Evolutionary conservation across 2,329 filamentous ascomycete species (phyloP), one percentile per base, ranked within the genome.

Genomic region (Arthroderma sp.): DNA sequence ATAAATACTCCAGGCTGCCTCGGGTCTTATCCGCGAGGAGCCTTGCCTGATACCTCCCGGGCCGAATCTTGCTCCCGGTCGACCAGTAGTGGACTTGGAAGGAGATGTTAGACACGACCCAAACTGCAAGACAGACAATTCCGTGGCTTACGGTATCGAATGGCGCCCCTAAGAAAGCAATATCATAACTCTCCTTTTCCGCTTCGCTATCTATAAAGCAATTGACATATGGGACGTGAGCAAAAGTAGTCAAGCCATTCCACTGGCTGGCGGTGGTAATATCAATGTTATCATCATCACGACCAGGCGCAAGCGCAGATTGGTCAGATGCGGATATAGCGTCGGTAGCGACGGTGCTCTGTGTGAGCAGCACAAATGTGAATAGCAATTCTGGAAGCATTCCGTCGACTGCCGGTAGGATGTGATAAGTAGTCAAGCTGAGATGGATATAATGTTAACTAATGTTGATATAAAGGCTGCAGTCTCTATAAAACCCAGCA

Each of bases 41-140:
- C 85, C 87, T 36, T 83, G 80, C 44, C 88, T 81, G 57, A 94
- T 94, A 34, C 85, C 84, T 39, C 85, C 78, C 30, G 88, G 88
- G 0, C 88, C 88, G 58, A 94, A 94, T 6, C 88, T 77, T 7
- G 83, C 83, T 33, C 81, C 65, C 38, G 80, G 79, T 44, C 81
- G 71, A 61, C 82, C 85, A 52, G 70, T 78, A 34, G 32, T 34
- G 32, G 32, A 8, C 32, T 34, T 34, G 32, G 11, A 34, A 34
- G 32, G 8, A 27, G 4, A 34, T 32, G 2, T 7, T 36, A 4
- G 9, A 37, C 4, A 28, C n/a, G 36, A 28, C 4, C 6, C 9
- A 37, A 27, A 3, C n/a, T 9, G 28, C 8, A 34, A 3, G 6
- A 5, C 8, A n/a, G 1, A 15, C n/a, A 15, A 37, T 30, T 9